Base-by-base conservation (phyloP, 2,329 filamentous ascomycete genomes). In the Helicocarpus griseus region DNA sequence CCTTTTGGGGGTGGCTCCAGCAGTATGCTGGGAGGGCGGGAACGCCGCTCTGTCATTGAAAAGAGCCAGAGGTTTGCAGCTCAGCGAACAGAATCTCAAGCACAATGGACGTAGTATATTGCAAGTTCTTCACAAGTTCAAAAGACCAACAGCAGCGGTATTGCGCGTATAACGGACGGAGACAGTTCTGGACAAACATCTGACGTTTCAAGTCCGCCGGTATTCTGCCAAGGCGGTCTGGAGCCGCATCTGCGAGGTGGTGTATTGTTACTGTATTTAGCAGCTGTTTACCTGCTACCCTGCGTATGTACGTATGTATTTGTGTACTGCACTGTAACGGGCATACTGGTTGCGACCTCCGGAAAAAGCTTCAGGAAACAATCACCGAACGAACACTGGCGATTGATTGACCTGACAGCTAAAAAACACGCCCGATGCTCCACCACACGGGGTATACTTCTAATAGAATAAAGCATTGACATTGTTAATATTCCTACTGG, bases 1-100 rank as follows among this genome's bases (percentile, higher is more conserved):
- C 76, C 77, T 65, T 77, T 78, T 56, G 70, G 69, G 48, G 78
- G 78, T 55, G 77, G 77, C 60, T 77, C 69, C 57, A 81, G 69
- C 59, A 70, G 63, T 43, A 65, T 61, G 61, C 61, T 73, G 60
- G 69, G 62, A 51, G 62, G 59, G 62, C 64, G 63, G 57, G 65
- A 65, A 46, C 54, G 58, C 58, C 60, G 61, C 58, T 70, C 66
- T 58, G 67, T 64, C 69, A 70, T 71, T 56, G 55, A 60, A 57
- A 53, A 47, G 53, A 48, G 48, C 55, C 14, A 48, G 50, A 47
- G 55, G n/a, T 17, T 13, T 8, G 26, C 40, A 49, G 47, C 44
- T 46, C 43, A 19, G 46, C 46, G 46, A 14, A 52, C 57, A 63
- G 62, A 57, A 50, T 63, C 59, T 57, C n/a, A n/a, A 33, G 46